Evolutionary conservation across 1,139 yeast genomes (phyloP), one percentile per base, ranked within the genome.

Genomic region (Saccharomycopsis crataegensis): DNA sequence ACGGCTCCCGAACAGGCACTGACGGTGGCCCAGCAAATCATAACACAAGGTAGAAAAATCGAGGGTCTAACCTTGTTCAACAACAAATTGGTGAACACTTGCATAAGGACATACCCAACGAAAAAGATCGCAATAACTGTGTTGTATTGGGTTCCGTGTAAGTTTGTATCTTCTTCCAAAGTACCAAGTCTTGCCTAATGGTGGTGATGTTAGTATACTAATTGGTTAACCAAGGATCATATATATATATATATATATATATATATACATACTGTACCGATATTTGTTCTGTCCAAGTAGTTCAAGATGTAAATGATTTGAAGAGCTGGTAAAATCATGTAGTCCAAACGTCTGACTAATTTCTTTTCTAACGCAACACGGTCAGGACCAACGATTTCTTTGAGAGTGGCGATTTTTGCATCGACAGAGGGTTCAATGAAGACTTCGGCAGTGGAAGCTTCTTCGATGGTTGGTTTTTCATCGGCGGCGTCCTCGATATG

Each of bases 21-120:
- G 57, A 80, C 68, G 8, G 70, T 64, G 45, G 85, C 86, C 84
- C 86, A 80, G 28, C 70, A 59, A 2, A 78, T 69, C 83, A 80
- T 80, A 50, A 68, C 69, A 8, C 59, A 59, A 0, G 85, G 70
- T 54, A 80, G 73, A 62, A 77, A 80, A 34, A 73, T 59, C 4
- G 82, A 76, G 9, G 82, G 84, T 58, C 68, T 70, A 49, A 78
- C 62, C 59, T 74, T 75, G 59, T 72, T 70, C 56, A 74, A 61
- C 43, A 73, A 58, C 61, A 73, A 62, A 65, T 80, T 78, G 46
- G 82, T 74, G 31, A 85, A 83, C 55, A 82, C 73, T 65, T 82
- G 83, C 73, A 80, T 75, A 51, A 77, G 66, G 58, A 81, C 78
- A 63, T 82, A 82, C 54, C 85, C 84, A 34, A 81, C 82, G 59